phyloP scores from a whole-genome alignment of 208 protist genomes.

The Blastocrithidia nonstop region DNA sequence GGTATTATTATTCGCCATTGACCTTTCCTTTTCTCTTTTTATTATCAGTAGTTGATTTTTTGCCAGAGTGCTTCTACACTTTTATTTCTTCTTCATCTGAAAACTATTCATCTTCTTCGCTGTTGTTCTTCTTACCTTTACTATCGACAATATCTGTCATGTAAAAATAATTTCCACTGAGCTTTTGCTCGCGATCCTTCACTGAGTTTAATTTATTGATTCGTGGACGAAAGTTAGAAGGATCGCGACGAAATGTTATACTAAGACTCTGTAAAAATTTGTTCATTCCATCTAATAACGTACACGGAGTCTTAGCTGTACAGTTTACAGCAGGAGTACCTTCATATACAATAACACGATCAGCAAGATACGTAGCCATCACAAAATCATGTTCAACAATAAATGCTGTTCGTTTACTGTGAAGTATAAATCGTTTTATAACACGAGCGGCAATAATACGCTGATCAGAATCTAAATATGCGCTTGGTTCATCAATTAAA shows the following conservation, averaged over 20 bases:
- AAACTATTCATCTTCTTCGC: no score
- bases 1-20: no score
- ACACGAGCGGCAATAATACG: constrained; percentile 98
- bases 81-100: constrained; percentile 93
- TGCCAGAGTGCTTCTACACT: no score
- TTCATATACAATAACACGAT: constrained; percentile 99
- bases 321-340: constrained; percentile 93
- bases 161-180: constrained; percentile 97
- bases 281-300: constrained; percentile 92
- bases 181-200: constrained; percentile 98
- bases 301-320: constrained; percentile 81
- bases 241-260: constrained; percentile 98
- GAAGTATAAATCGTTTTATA: constrained; percentile 98
- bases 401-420: constrained; percentile 98
- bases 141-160: constrained; percentile 55
- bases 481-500: constrained; percentile 99
- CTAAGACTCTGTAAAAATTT: constrained; percentile 95
- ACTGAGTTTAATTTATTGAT: constrained; percentile 99
- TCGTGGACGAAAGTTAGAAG: constrained; percentile 96
- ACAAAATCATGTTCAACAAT: constrained; percentile 99
- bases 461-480: constrained; percentile 99
- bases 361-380: constrained; percentile 99
- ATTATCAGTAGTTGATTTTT: no score
- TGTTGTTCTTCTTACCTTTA: no score
- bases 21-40: constrained; percentile 2